Conservation (phyloP, 2,329 filamentous ascomycete genomes). For the Paecilomyces niveus region DNA sequence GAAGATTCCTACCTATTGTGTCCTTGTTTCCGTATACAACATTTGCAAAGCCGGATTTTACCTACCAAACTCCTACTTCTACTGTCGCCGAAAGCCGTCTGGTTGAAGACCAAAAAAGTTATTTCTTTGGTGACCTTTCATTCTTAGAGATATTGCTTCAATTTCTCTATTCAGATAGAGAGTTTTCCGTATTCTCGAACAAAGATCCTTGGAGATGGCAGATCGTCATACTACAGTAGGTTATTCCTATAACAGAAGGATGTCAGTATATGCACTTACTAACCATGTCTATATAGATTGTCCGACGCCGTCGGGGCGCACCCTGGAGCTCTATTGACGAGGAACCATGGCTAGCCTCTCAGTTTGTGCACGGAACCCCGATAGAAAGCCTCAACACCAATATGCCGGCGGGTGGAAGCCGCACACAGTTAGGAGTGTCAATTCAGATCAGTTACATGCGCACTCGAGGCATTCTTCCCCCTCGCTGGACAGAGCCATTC, state of each 20-base stretch:
- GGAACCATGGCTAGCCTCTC: slow-evolving; percentile 9
- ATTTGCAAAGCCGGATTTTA: not conserved
- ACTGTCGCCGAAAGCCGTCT: not conserved
- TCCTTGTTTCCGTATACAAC: not conserved
- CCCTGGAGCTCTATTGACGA: not conserved
- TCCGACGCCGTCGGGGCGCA: not conserved
- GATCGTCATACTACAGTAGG: not conserved
- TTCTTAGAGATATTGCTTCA: not conserved
- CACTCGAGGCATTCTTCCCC: slow-evolving; percentile 2
- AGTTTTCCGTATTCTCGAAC: not conserved
- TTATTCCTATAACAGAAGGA: not conserved
- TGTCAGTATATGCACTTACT: not conserved
- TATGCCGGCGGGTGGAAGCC: slow-evolving; percentile 5
- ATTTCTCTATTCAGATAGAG: not conserved
- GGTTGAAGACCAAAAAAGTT: not conserved
- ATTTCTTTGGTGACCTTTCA: not conserved
- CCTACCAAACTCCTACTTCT: not conserved
- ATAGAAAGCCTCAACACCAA: slow-evolving; percentile 7
- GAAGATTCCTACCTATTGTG: not conserved
- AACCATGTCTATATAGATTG: not conserved
- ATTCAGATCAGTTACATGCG: slow-evolving; percentile 9
- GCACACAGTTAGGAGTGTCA: not conserved
- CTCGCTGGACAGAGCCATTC: slow-evolving; percentile 6
- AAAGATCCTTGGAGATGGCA: not conserved
- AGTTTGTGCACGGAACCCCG: slow-evolving; percentile 5